Percentiles rank a stretch among this genome's conserved stretches.
Conservation (phyloP, 202 grass and related monocot species). For the Eragrostis tef region DNA sequence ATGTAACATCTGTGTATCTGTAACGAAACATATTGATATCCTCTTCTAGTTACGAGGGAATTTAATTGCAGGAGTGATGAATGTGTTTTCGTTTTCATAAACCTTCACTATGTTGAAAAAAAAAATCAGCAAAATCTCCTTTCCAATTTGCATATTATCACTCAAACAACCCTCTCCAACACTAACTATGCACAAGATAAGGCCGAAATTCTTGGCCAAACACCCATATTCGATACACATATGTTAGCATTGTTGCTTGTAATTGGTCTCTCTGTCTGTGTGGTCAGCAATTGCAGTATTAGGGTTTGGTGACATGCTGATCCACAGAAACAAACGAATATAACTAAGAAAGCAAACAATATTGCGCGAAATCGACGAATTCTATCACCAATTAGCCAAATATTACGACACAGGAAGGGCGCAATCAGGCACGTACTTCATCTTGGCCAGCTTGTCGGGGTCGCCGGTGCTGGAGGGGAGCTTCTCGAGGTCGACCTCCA, state of each 20-base stretch:
- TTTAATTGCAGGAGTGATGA: constrained; percentile 4
- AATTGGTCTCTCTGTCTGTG: neutral
- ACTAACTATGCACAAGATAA: neutral
- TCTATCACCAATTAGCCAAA: neutral
- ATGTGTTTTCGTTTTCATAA: neutral
- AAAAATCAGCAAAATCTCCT: neutral
- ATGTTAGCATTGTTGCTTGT: neutral
- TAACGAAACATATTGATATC: constrained; percentile 18
- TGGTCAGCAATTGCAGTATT: neutral
- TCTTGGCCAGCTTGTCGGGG: constrained; percentile 69
- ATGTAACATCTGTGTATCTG: too few relatives aligned
- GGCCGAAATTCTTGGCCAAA: neutral
- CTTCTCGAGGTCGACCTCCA: constrained; percentile 96
- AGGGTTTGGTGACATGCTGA: constrained; percentile 11
- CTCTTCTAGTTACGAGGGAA: constrained; percentile 1
- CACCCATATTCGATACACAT: neutral
- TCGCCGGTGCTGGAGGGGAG: constrained; percentile 61
- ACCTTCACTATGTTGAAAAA: neutral
- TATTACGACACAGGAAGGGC: neutral
- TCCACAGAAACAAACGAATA: neutral
- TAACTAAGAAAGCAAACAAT: neutral
- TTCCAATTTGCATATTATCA: constrained; percentile 20
- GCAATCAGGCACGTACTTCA: constrained; percentile 56
- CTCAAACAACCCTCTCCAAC: neutral
- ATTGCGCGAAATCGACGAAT: neutral